Evolutionary conservation across 2,329 filamentous ascomycete genomes (phyloP), one percentile per base, ranked within the genome.

Genomic region (Pseudocercospora crystallina): DNA sequence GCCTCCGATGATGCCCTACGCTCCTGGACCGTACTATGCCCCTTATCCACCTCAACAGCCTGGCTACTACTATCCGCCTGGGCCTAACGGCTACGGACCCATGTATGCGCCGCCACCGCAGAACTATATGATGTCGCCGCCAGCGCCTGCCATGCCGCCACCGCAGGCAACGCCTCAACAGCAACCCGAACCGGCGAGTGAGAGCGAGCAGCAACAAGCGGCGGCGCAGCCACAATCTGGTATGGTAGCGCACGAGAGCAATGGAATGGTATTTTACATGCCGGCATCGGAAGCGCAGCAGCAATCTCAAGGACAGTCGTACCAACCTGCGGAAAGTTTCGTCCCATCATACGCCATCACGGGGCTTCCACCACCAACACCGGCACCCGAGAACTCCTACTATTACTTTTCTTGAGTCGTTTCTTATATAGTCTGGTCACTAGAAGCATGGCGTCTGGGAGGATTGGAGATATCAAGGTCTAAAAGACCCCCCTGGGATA

Each of bases 231-330:
- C 49, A 14, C 45, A 52, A 38, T 71, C 74, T 2, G 77, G 76
- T 13, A 81, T 81, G 50, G 80, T 86, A 14, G 89, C 90, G 0
- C 91, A 96, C 69, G 92, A 97, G 73, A 85, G 86, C 57, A 95
- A 96, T 61, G 94, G 94, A 55, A 97, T 95, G 81, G 90, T 96
- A 1, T 97, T 95, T 70, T 99, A 96, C 68, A 91, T 65, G 35
- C 63, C 65, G 4, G 63, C 63, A 10, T 60, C 63, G 0, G 64
- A 68, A 43, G 65, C 63, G 14, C 54, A 54, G n/a, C 53, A 58
- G 30, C 58, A 61, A 36, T 30, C 58, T 8, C 57, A 62, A 20
- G 54, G 53, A 17, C 59, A 62, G 35, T 51, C 54, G 32, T 68
- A 67, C 43, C 63, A 66, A 43, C 66, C 66, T 10, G 66, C 65